These are phyloP conservation scores for Amylostereum areolatum DNA, from an alignment of 1,284 basidiomycete species.

Conservation along the genomic window DNA sequence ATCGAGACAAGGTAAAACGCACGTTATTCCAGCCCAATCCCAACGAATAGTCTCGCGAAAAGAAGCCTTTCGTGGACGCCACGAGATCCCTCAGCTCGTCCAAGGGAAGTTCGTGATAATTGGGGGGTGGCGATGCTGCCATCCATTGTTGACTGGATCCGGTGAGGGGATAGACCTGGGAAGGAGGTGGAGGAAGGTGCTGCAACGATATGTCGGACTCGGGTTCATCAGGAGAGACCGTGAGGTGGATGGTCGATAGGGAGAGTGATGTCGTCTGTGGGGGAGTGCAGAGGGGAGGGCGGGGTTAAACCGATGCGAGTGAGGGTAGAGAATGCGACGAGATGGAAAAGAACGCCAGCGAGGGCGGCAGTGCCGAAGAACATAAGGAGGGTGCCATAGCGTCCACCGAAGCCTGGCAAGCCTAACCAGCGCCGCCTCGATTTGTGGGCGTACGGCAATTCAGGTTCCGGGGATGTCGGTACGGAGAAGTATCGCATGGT, in stretches of 20 bases:
- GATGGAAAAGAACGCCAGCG: conserved; percentile 7
- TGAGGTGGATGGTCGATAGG: too few species aligned
- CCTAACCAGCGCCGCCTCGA: conserved; percentile 3
- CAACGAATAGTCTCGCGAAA: conserved; percentile 29
- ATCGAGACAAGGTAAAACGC: conserved; percentile 3
- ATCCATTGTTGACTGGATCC: background rate
- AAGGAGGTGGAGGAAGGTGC: background rate
- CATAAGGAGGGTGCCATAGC: background rate
- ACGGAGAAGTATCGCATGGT: background rate
- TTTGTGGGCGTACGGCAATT: background rate
- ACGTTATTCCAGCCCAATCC: conserved; percentile 34
- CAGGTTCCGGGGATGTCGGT: background rate
- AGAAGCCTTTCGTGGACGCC: conserved; percentile 28
- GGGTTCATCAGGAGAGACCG: too few species aligned
- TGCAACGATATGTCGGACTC: too few species aligned
- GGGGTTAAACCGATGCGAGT: background rate
- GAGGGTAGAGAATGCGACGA: conserved; percentile 1
- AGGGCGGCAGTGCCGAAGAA: conserved; percentile 8
- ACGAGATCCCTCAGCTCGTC: conserved; percentile 22
- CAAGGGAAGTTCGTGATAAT: conserved; percentile 9
- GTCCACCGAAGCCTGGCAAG: background rate
- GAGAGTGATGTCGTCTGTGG: too few species aligned
- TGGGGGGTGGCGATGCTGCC: background rate
- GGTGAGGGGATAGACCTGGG: background rate
- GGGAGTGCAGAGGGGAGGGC: too few species aligned